Base-by-base conservation (phyloP, 108 stramenopile genomes). In the Cyclostephanos tholiformis region DNA sequence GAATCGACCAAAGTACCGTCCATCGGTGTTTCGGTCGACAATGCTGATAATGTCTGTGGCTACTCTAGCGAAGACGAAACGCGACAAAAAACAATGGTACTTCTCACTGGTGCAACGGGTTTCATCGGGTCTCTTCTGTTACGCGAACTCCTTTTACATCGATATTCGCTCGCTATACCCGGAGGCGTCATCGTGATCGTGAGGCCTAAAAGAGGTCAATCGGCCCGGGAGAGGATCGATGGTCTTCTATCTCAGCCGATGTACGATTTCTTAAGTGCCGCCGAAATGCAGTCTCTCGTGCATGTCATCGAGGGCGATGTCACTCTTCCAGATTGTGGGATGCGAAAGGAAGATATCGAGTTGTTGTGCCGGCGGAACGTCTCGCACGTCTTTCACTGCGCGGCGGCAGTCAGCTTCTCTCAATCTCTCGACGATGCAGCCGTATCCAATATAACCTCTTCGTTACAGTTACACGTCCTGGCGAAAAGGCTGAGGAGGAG, bases 41-140 rank as follows among this genome's bases (percentile, higher is more conserved):
- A 71, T 25, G 69, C 32, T 1, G 19, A 61, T 19, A 16, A 43
- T n/a, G 58, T 35, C 6, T 27, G 44, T 22, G 63, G 63, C 27
- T 63, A 78, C 35, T 39, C 65, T 25, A 4, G n/a, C 10, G 77
- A 67, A 12, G 53, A 55, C 9, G 23, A 10, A 55, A 25, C 23
- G 26, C 26, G 26, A 55, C 26, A 25, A 55, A 10, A 55, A 55
- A 26, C 61, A 64, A 82, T 65, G n/a, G 86, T 84, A 22, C 38
- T 95, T 10, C 63, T 96, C 55, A 93, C 95, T 1, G 95, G 95
- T n/a, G 87, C 87, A 8, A 96, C 95, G 14, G 95, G 95, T 2
- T 93, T 96, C 73, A 83, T 96, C 17, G 95, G 95, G 7, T 91
- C 91, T 0, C 66, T 90, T 6, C 44, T 96, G 13, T 86, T 96